Base-by-base conservation (phyloP, 768 basidiomycete genomes). In the Kwoniella europaea region DNA sequence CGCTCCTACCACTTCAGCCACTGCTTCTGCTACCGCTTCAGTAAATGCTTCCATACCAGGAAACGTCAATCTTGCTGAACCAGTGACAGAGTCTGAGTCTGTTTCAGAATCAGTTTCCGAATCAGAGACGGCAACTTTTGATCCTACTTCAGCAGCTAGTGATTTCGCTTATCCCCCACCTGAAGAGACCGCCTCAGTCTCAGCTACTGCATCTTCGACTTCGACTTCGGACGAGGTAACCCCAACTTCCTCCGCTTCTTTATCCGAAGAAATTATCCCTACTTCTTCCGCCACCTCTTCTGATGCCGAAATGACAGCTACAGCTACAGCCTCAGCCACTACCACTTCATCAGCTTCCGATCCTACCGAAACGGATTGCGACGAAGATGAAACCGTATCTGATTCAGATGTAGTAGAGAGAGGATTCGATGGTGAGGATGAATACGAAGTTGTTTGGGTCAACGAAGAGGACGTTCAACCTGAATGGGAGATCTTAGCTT, bases 391-490 rank as follows among this genome's bases (percentile, higher is more conserved):
- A 3, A 60, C 46, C 44, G 12, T 35, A 35, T 6, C 43, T 18
- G 52, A 29, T 0, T 53, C 65, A 2, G 71, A 69, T 52, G 43
- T 71, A 9, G 63, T 53, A 20, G 75, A 71, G 53, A 56, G 72
- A 22, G 59, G 59, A 22, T 54, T 68, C 43, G 63, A 63, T n/a
- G 57, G 55, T 2, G 65, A 64, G 22, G 75, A 66, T 22, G 72
- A 76, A 42, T 74, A 64, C 35, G 75, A 76, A 41, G 68, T 74
- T 29, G 68, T 76, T 18, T 76, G 75, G 75, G 75, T 76, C 1
- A 62, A 74, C 24, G 73, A 76, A 41, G 68, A 69, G 54, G 75
- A 76, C 15, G 67, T 76, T 53, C 50, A 71, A 44, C 53, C 54
- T 50, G 75, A 55, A 42, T 76, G 75, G 75, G 75, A 71, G 65